Evolutionary conservation across 108 stramenopile species (phyloP).

Genomic region (Pseudonitzschia multiseries): DNA sequence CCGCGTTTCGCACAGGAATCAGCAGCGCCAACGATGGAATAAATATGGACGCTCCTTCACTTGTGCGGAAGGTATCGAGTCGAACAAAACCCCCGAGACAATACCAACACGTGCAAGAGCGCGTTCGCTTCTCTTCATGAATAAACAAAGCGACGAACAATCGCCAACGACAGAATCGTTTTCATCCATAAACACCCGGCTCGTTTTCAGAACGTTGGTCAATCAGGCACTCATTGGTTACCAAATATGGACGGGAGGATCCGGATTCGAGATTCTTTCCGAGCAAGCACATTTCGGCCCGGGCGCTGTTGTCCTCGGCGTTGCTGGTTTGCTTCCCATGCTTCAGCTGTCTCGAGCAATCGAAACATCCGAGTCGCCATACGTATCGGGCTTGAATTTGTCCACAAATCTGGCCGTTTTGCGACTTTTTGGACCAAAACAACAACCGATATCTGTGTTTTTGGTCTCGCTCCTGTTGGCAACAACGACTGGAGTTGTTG

Average conservation of each 20-base stretch:
- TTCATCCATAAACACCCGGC: constrained; percentile 16
- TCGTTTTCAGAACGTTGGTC: constrained; percentile 9
- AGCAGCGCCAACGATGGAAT: no score
- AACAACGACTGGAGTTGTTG: constrained; percentile 24
- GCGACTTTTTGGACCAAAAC: constrained; percentile 28
- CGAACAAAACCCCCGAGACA: no score
- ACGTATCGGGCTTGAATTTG: constrained; percentile 32
- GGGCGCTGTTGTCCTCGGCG: constrained; percentile 12
- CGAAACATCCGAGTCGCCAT: constrained; percentile 32
- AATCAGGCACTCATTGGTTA: constrained; percentile 28
- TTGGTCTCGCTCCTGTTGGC: constrained; percentile 19
- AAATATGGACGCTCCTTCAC: no score
- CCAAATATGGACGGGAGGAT: constrained; percentile 30
- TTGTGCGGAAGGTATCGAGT: no score
- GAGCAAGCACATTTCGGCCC: constrained; percentile 19
- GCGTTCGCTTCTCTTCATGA: neutral
- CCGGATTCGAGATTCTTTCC: constrained; percentile 12
- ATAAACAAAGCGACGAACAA: neutral
- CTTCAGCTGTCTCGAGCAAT: constrained; percentile 20
- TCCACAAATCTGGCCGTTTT: constrained; percentile 39
- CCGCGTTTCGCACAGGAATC: no score
- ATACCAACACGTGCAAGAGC: no score
- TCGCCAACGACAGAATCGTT: neutral
- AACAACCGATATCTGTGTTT: constrained; percentile 23
- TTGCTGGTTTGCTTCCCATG: constrained; percentile 27